A percentile compares a stretch with the other conserved stretches of the same genome.
These are phyloP conservation scores for Bocquillonia castaneifolia DNA, from an alignment of 441 rosid species.

Conservation along the genomic window DNA sequence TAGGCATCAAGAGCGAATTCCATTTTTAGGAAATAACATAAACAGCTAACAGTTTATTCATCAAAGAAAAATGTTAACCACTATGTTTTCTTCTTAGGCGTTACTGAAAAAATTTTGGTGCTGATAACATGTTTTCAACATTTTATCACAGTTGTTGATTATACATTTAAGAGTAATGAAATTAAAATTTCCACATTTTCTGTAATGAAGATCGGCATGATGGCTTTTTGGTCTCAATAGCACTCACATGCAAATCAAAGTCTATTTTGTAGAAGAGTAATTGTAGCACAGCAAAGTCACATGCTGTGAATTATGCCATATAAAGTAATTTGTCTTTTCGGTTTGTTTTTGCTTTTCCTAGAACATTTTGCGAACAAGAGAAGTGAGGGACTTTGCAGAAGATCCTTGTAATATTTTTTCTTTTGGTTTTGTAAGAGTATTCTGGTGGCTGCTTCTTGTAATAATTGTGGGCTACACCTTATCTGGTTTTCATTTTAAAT, in stretches of 20 bases:
- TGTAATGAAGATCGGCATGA: background rate
- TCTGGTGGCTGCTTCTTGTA: slow-evolving; percentile 54
- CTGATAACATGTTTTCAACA: background rate
- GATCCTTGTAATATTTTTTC: slow-evolving; percentile 27
- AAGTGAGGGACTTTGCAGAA: slow-evolving; percentile 23
- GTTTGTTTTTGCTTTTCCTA: slow-evolving; percentile 36
- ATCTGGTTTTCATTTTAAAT: slow-evolving; percentile 33
- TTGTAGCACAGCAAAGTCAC: slow-evolving; percentile 5
- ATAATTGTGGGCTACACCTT: slow-evolving; percentile 38
- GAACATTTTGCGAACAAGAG: slow-evolving; percentile 33
- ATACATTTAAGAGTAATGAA: background rate
- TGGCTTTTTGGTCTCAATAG: slow-evolving; percentile 9
- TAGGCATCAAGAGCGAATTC: background rate
- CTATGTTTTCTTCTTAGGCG: background rate
- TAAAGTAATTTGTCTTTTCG: slow-evolving; percentile 16
- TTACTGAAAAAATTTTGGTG: background rate
- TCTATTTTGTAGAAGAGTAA: background rate
- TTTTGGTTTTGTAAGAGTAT: slow-evolving; percentile 36
- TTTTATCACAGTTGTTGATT: background rate
- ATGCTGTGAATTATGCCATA: slow-evolving; percentile 5
- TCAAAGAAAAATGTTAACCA: background rate
- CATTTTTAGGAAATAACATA: background rate
- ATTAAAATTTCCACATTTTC: background rate
- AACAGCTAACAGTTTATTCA: no score
- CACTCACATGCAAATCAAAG: background rate